These are phyloP conservation scores for Pichia sp. DNA, from an alignment of 1,139 yeast genomes.

Conservation along the genomic window DNA sequence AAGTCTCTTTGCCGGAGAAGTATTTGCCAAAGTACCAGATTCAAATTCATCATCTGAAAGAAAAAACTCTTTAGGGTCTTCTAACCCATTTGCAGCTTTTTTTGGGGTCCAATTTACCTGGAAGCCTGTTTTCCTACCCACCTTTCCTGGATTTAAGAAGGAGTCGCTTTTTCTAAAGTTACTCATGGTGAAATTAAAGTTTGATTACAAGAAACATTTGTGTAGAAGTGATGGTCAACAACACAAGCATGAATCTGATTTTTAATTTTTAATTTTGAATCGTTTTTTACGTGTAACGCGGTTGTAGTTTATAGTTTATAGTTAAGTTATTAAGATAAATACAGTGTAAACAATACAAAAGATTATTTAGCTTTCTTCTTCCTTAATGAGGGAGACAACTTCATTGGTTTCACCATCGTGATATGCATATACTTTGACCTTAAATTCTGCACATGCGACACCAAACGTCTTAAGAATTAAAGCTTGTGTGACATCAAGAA, in stretches of 20 bases:
- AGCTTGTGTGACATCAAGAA: conserved; percentile 85
- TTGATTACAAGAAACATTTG: neutral
- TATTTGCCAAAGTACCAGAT: conserved; percentile 14
- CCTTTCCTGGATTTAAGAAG: conserved; percentile 24
- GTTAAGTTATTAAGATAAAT: neutral
- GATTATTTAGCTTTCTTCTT: neutral
- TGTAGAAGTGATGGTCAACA: neutral
- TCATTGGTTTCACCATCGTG: conserved; percentile 50
- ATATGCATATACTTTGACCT: conserved; percentile 69
- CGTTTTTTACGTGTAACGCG: neutral
- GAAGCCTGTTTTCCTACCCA: conserved; percentile 28
- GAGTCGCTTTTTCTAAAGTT: conserved; percentile 19
- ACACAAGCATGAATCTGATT: neutral
- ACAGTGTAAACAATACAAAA: neutral
- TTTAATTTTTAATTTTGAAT: neutral
- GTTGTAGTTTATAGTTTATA: neutral
- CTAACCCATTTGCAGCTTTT: conserved; percentile 69
- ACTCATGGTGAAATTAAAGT: neutral
- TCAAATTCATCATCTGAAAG: conserved; percentile 35
- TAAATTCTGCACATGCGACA: conserved; percentile 86
- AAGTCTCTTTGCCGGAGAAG: conserved; percentile 19
- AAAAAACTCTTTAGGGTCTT: conserved; percentile 73
- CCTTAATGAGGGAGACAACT: conserved; percentile 15
- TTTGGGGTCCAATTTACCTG: conserved; percentile 36
- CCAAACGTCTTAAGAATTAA: conserved; percentile 92